Percentiles rank a stretch among this genome's conserved stretches.
Conservation (phyloP, 2,329 filamentous ascomycete genomes). For the Penicillium sp. region DNA sequence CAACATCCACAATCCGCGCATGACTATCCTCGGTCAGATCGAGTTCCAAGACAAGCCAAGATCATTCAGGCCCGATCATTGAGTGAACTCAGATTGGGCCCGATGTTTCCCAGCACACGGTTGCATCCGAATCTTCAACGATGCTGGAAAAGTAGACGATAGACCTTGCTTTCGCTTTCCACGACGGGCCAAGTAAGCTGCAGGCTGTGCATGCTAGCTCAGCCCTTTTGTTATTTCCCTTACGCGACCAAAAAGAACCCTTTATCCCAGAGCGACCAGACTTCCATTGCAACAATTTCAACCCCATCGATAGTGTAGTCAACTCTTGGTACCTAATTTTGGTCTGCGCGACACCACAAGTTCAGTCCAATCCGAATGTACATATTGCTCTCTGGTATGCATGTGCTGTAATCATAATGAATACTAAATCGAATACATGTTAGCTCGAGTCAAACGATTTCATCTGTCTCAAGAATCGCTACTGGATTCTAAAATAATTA, state of each 20-base stretch:
- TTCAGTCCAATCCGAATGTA: background rate
- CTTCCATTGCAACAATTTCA: slow-evolving; percentile 8
- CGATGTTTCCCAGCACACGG: slow-evolving; percentile 18
- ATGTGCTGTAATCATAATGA: background rate
- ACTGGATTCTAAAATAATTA: too few species aligned
- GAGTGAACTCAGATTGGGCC: slow-evolving; percentile 2
- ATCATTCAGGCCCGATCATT: slow-evolving; percentile 1
- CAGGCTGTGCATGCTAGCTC: slow-evolving; percentile 3
- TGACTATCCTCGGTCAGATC: slow-evolving; percentile 15
- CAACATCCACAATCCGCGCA: slow-evolving; percentile 34
- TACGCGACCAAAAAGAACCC: slow-evolving; percentile 23
- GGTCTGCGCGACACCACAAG: background rate
- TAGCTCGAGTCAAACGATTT: too few species aligned
- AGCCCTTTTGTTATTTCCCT: slow-evolving; percentile 19
- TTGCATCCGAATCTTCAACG: slow-evolving; percentile 33
- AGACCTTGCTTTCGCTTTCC: slow-evolving; percentile 19
- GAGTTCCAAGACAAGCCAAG: slow-evolving; percentile 7
- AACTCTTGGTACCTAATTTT: background rate
- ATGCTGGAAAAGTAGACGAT: slow-evolving; percentile 31
- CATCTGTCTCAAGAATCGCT: too few species aligned
- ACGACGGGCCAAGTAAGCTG: slow-evolving; percentile 4
- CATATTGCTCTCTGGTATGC: background rate
- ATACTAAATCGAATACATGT: background rate
- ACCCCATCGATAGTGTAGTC: slow-evolving; percentile 2
- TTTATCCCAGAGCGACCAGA: slow-evolving; percentile 25